Conservation (phyloP, 768 basidiomycete species). For the Collybia sp. region DNA sequence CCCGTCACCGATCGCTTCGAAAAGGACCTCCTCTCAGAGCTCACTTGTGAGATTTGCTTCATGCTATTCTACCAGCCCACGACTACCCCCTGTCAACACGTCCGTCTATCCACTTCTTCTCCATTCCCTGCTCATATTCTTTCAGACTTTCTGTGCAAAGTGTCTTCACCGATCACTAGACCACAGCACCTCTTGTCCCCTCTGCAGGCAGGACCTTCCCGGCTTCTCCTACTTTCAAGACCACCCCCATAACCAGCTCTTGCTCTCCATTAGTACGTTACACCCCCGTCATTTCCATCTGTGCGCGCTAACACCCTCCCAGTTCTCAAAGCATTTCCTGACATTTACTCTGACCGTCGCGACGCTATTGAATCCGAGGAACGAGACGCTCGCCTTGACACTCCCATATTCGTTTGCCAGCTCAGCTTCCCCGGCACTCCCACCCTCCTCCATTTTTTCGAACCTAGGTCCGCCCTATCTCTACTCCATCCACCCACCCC, state of each 20-base stretch:
- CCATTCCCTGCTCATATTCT: constrained; percentile 9
- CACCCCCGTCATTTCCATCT: constrained; percentile 1
- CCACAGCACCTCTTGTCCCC: constrained; percentile 76
- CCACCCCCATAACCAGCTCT: constrained; percentile 66
- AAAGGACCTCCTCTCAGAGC: constrained; percentile 61
- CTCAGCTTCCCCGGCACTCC: constrained; percentile 91
- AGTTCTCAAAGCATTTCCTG: constrained; percentile 71
- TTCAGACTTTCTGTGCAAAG: constrained; percentile 82
- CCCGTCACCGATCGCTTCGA: constrained; percentile 36
- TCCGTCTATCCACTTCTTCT: constrained; percentile 30
- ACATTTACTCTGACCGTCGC: constrained; percentile 56
- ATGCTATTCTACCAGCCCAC: constrained; percentile 79
- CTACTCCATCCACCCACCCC: constrained; percentile 1
- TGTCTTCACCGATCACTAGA: constrained; percentile 91
- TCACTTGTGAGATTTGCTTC: constrained; percentile 92
- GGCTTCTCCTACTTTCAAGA: constrained; percentile 76
- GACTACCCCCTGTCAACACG: constrained; percentile 95
- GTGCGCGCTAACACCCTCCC: constrained; percentile 5
- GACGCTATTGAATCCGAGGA: constrained; percentile 69
- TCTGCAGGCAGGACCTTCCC: constrained; percentile 80
- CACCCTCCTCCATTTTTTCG: constrained; percentile 88
- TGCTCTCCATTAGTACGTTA: constrained; percentile 63
- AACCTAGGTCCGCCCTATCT: constrained; percentile 55
- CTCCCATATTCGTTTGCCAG: constrained; percentile 88
- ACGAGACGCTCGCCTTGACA: constrained; percentile 73